A percentile compares a stretch with the other conserved stretches of the same genome.
phyloP scores from a whole-genome alignment of 176 grass and related monocot genomes.

The Pontederia crassipes region DNA sequence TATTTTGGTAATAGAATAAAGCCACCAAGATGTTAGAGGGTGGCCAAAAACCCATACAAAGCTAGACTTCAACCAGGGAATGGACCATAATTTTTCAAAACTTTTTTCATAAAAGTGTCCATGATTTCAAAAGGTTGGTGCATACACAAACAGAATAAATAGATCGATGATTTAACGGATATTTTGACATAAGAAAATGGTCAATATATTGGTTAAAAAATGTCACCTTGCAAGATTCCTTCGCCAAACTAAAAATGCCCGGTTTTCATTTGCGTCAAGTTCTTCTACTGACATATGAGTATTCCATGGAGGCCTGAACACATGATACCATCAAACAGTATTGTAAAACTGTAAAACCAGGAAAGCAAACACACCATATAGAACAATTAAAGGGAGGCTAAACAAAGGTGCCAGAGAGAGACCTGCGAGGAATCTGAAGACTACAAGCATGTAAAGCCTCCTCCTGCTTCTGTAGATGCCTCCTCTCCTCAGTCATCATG shows the following conservation, averaged over 20 bases:
- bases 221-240: constrained; percentile 73
- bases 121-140: too few species aligned
- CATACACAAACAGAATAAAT: not conserved
- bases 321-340: constrained; percentile 15
- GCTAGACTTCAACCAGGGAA: too few species aligned
- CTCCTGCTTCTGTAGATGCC: constrained; percentile 52
- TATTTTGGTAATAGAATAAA: too few species aligned
- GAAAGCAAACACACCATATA: not conserved
- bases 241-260: constrained; percentile 72
- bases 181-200: not conserved
- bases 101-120: too few species aligned
- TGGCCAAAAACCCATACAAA: too few species aligned
- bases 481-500: constrained; percentile 39
- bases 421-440: constrained; percentile 75
- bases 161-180: not conserved
- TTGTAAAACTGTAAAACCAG: not conserved
- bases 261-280: constrained; percentile 56
- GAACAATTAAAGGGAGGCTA: not conserved
- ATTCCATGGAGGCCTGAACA: constrained; percentile 60
- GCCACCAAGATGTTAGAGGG: too few species aligned
- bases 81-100: too few species aligned
- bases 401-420: not conserved
- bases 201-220: not conserved
- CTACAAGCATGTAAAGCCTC: constrained; percentile 58
- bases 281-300: constrained; percentile 61